Base-by-base conservation (phyloP, 768 basidiomycete species). In the Pisolithus orientalis region DNA sequence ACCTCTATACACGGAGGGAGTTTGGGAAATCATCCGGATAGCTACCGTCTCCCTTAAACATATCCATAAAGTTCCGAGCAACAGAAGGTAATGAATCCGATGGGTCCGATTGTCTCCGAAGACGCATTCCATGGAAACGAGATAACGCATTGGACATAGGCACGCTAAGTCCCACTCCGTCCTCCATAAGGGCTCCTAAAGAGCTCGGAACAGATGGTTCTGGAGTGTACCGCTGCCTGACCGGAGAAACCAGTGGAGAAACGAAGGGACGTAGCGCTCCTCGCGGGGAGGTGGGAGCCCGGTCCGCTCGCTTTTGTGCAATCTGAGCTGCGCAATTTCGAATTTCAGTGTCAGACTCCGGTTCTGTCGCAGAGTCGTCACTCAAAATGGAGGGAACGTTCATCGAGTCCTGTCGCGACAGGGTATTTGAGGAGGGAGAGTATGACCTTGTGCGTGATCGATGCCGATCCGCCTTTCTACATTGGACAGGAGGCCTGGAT, bases 11-110 rank as follows among this genome's bases (percentile, higher is more conserved):
- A 43, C 59, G 64, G 27, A 69, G 44, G 28, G 67, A 69, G 39
- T 62, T 62, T 24, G 67, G 67, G 54, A 69, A 69, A 53, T 70
- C 62, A 37, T 63, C 53, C 39, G 67, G 67, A 39, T 70, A 69
- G 28, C 67, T 69, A 40, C 65, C 67, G 31, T 69, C 66, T 21
- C 62, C 69, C 24, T 63, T 47, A 28, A 69, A 69, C 67, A 70
- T 70, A 16, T 53, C 49, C 42, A 69, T 44, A 42, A 69, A 69
- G 3, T 70, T 63, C 42, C 57, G 63, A 52, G 62, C 69, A 16
- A 51, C 65, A 1, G 64, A 59, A 29, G 67, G 68, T 7, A 66
- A 32, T 5, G 66, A 59, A 3, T 57, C 57, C 16, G 56, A 39
- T 31, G 66, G 58, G 3, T 58, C 57, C 16, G 56, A 39, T 31